A percentile compares a stretch with the other conserved stretches of the same genome.
These are phyloP conservation scores for Fragilaria crotonensis DNA, from an alignment of 108 stramenopile species.

Conservation along the genomic window DNA sequence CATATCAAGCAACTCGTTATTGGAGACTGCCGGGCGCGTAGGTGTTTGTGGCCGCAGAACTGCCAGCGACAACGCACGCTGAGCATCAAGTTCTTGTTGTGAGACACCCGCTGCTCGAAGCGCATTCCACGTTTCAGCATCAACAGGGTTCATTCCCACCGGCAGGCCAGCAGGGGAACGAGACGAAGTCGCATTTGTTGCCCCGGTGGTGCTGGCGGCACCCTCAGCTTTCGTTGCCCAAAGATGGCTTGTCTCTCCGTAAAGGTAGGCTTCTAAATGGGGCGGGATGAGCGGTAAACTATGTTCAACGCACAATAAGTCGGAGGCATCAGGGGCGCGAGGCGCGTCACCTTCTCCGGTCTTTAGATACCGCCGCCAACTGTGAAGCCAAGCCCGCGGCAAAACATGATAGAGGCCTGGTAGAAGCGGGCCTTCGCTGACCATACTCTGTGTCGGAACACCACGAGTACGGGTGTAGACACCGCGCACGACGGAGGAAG, in stretches of 20 bases:
- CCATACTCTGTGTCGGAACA: constrained; percentile 40
- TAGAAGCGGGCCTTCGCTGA: constrained; percentile 42
- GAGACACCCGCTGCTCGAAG: constrained; percentile 58
- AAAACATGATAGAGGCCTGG: constrained; percentile 62
- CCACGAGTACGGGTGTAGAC: constrained; percentile 67
- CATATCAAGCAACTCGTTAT: constrained; percentile 50
- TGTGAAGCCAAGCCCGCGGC: constrained; percentile 72
- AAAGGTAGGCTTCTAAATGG: constrained; percentile 64
- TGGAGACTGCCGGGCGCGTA: not conserved
- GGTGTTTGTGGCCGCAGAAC: constrained; percentile 2
- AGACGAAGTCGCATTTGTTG: not conserved
- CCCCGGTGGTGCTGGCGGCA: constrained; percentile 9
- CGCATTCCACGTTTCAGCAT: constrained; percentile 37
- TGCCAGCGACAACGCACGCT: constrained; percentile 46
- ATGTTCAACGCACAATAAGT: constrained; percentile 70
- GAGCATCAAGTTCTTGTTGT: constrained; percentile 40
- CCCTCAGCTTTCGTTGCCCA: constrained; percentile 3
- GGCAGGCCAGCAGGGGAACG: constrained; percentile 18
- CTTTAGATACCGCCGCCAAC: constrained; percentile 78
- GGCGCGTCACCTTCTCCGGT: constrained; percentile 70
- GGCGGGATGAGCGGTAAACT: constrained; percentile 68
- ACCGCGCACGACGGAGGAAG: constrained; percentile 57
- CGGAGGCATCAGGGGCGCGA: constrained; percentile 61
- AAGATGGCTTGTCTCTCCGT: constrained; percentile 50
- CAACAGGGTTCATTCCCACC: constrained; percentile 17